Conservation (phyloP, 768 basidiomycete genomes). For the Psilocybe azurescens region DNA sequence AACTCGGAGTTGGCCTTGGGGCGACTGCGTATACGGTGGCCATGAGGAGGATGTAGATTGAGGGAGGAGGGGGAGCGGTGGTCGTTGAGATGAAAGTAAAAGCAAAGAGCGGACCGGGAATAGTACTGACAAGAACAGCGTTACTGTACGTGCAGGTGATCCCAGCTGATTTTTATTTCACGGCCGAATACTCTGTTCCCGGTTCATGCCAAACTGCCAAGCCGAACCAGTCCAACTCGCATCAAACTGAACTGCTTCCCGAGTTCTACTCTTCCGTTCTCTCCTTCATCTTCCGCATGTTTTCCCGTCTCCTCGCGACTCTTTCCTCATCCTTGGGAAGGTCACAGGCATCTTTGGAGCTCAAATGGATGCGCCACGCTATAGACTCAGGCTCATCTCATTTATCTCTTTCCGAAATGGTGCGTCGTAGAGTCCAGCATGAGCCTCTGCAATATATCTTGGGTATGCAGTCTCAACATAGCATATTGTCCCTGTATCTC, state of each 20-base stretch:
- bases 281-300: slow-evolving; percentile 26
- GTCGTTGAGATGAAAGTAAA: slow-evolving; percentile 23
- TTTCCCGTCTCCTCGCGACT: slow-evolving; percentile 29
- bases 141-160: slow-evolving; percentile 20
- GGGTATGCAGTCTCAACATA: slow-evolving; percentile 49
- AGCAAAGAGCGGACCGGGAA: slow-evolving; percentile 37
- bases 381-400: slow-evolving; percentile 17
- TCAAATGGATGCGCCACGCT: slow-evolving; percentile 49
- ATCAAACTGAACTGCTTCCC: slow-evolving; percentile 13
- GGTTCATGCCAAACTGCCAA: slow-evolving; percentile 25
- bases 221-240: slow-evolving; percentile 20
- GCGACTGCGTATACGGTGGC: slow-evolving; percentile 43
- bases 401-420: slow-evolving; percentile 45
- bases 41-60: slow-evolving; percentile 33
- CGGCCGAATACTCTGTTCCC: slow-evolving; percentile 24
- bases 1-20: slow-evolving; percentile 36
- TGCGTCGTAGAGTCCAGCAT: slow-evolving; percentile 63
- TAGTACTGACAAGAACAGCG: slow-evolving; percentile 15
- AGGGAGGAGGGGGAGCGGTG: slow-evolving; percentile 19
- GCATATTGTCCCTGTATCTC: slow-evolving; percentile 18
- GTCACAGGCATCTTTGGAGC: slow-evolving; percentile 43
- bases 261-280: slow-evolving; percentile 5
- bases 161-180: slow-evolving; percentile 34
- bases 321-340: slow-evolving; percentile 37
- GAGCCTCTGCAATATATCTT: slow-evolving; percentile 94